Evolutionary conservation across 345 rosid species (phyloP), one percentile per base, ranked within the genome.

Genomic region (Microthlaspi erraticum): DNA sequence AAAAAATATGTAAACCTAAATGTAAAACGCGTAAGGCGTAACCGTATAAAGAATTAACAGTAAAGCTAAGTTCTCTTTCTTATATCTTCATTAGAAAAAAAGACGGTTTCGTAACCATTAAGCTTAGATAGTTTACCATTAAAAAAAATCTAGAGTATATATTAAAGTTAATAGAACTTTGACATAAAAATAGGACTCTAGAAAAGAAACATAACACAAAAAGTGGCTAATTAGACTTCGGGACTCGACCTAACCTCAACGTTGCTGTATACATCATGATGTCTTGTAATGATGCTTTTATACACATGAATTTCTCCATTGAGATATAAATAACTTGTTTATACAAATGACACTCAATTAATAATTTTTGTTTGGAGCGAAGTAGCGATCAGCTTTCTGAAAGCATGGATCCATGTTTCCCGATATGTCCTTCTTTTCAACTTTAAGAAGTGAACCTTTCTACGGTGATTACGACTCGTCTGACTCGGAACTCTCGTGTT

Each of bases 341-440:
- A 42, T 54, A 68, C 45, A 33, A 68, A 45, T 74, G 16, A 79
- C 64, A 26, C 37, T 66, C 41, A 65, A 41, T 72, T 42, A 60
- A n/a, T 46, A 41, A 41, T 54, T 26, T 26, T 26, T 2, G 41
- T 10, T 52, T 57, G 39, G 77, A 71, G 50, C 6, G 36, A 68
- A 43, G 60, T 60, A 60, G 61, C 57, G n/a, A 58, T 66, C 61
- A 60, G 64, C 71, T 62, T 64, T 71, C 72, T 67, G 78, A 68
- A 77, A 68, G 66, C 81, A 68, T 44, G 76, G 78, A 79, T 48
- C 70, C 77, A 65, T 77, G 75, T 54, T 82, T 64, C 48, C 75
- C 32, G 75, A 74, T 34, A 48, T 60, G 43, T 49, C n/a, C 18
- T 75, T 32, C 32, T 69, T 76, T 63, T 34, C 12, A 68, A 45